phyloP scores from a whole-genome alignment of 306 rosid genomes.

The Trifolium pratense region DNA sequence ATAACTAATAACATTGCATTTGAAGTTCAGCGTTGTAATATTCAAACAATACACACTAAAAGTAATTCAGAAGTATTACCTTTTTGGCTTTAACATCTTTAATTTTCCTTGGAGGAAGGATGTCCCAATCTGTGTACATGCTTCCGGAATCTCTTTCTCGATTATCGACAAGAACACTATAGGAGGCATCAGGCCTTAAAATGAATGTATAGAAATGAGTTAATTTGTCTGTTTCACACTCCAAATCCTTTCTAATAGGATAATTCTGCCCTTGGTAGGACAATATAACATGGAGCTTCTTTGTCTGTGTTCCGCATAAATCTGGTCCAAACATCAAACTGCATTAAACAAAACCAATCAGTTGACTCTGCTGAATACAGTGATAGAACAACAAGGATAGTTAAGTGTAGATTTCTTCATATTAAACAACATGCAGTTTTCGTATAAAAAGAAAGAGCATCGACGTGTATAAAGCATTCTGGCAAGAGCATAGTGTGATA shows the following conservation, averaged over 20 bases:
- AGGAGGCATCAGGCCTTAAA: slow-evolving; percentile 91
- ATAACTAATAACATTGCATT: slow-evolving; percentile 5
- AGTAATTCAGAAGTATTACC: slow-evolving; percentile 43
- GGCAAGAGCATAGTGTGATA: not conserved
- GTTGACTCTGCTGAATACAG: slow-evolving; percentile 2
- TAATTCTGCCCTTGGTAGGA: slow-evolving; percentile 98
- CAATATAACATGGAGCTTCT: slow-evolving; percentile 88
- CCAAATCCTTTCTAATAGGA: slow-evolving; percentile 86
- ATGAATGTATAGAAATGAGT: slow-evolving; percentile 96
- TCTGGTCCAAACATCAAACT: slow-evolving; percentile 98
- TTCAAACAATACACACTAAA: slow-evolving; percentile 16
- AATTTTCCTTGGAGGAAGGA: slow-evolving; percentile 96
- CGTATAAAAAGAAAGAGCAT: not conserved
- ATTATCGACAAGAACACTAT: slow-evolving; percentile 84
- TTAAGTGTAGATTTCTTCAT: not conserved
- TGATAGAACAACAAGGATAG: slow-evolving; percentile 14
- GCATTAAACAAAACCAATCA: slow-evolving; percentile 48
- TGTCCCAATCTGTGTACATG: slow-evolving; percentile 95
- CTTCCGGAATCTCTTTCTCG: slow-evolving; percentile 95
- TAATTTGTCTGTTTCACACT: slow-evolving; percentile 95
- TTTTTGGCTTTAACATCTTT: slow-evolving; percentile 74
- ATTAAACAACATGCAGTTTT: slow-evolving; percentile 1
- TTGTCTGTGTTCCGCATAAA: slow-evolving; percentile 87
- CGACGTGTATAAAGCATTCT: not conserved
- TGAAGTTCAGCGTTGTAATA: not conserved